A percentile compares a stretch with the other conserved stretches of the same genome.
Conservation (phyloP, 2,329 filamentous ascomycete genomes). For the Madurella mycetomatis region DNA sequence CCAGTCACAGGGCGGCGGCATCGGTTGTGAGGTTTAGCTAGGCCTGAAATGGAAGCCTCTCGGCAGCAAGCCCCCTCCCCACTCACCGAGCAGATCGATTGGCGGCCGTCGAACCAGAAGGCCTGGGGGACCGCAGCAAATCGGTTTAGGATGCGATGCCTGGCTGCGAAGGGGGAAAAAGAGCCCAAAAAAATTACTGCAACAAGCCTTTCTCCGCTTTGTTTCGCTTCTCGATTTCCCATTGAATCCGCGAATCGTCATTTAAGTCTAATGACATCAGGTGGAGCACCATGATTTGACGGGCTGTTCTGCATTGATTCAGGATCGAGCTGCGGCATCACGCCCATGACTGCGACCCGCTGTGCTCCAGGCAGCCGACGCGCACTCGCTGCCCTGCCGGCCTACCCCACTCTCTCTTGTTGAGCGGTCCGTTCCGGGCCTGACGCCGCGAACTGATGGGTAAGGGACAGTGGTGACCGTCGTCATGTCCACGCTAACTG, state of each 20-base stretch:
- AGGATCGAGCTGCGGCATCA: background rate
- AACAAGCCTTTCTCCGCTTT: background rate
- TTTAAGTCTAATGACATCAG: background rate
- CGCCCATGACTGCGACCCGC: background rate
- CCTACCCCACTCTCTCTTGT: background rate
- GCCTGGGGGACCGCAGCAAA: background rate
- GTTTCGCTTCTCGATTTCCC: background rate
- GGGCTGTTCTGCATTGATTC: background rate
- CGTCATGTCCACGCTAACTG: background rate
- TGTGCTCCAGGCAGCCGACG: background rate
- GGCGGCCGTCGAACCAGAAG: background rate
- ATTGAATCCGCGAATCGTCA: background rate
- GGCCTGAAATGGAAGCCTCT: background rate
- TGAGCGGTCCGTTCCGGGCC: slow-evolving; percentile 1
- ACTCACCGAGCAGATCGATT: slow-evolving; percentile 7
- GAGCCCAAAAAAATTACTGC: background rate
- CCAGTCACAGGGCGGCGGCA: background rate
- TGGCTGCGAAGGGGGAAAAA: background rate
- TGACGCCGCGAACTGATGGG: slow-evolving; percentile 11
- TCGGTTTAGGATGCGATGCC: background rate
- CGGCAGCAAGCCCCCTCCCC: slow-evolving; percentile 1
- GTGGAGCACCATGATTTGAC: background rate
- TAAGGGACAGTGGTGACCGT: background rate
- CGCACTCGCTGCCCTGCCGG: background rate
- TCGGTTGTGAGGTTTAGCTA: background rate